A percentile compares a stretch with the other conserved stretches of the same genome.
These are phyloP conservation scores for Calocera cornea DNA, from an alignment of 768 basidiomycete species.

Conservation along the genomic window DNA sequence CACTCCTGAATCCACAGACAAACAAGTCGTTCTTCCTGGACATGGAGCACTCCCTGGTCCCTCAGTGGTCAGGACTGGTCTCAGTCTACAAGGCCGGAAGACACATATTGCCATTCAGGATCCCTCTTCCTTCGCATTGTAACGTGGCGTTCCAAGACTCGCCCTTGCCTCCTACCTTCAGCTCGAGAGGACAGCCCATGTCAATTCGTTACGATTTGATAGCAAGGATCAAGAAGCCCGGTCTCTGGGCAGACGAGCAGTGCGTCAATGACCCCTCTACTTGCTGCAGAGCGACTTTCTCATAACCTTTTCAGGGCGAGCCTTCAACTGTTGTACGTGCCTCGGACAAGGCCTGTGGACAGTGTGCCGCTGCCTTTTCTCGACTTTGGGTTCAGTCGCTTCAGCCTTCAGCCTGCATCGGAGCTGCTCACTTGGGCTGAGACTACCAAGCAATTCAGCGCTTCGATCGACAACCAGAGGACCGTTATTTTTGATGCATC, in stretches of 20 bases:
- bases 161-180: background rate
- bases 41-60: background rate
- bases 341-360: background rate
- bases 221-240: background rate
- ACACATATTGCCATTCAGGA: background rate
- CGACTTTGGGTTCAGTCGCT: background rate
- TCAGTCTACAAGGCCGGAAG: background rate
- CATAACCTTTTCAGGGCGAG: background rate
- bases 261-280: background rate
- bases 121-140: background rate
- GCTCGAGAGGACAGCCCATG: background rate
- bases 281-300: background rate
- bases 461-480: background rate
- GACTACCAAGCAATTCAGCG: background rate
- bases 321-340: background rate
- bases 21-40: background rate
- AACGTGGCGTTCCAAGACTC: background rate
- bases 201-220: background rate
- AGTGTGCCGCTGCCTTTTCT: background rate
- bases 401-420: background rate
- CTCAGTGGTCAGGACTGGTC: background rate
- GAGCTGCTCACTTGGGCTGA: background rate
- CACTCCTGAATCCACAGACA: background rate
- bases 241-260: conserved; percentile 1
- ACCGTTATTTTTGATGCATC: background rate